Conservation (phyloP, 306 rosid species). For the Datisca glomerata region DNA sequence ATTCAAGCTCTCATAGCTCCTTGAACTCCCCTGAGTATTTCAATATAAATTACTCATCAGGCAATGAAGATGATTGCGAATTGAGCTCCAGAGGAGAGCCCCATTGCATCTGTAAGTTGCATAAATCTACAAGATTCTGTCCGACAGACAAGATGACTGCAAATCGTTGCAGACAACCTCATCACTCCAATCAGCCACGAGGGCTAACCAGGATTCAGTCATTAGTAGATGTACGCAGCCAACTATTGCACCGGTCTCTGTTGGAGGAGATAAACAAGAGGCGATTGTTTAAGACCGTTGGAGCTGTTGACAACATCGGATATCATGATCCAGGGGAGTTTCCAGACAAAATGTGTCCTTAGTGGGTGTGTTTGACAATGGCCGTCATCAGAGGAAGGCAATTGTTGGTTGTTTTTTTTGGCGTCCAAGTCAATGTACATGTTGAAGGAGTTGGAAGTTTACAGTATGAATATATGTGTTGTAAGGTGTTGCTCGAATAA, state of each 20-base stretch:
- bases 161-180: conserved; percentile 6
- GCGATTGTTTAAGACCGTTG: conserved; percentile 48
- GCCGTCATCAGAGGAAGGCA: no score
- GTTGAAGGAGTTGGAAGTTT: no score
- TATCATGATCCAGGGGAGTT: conserved; percentile 26
- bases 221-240: conserved; percentile 34
- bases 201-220: conserved; percentile 29
- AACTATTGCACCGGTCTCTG: conserved; percentile 39
- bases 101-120: conserved; percentile 13
- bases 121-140: conserved; percentile 49
- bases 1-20: conserved; percentile 44
- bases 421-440: no score
- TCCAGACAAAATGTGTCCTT: background rate
- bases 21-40: conserved; percentile 44
- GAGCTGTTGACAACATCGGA: conserved; percentile 56
- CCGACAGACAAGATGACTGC: conserved; percentile 27
- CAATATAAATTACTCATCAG: conserved; percentile 27
- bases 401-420: no score
- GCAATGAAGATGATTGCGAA: conserved; percentile 33
- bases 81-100: conserved; percentile 14
- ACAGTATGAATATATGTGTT: no score
- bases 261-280: conserved; percentile 48
- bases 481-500: no score
- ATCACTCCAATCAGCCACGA: no score
- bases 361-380: no score